Evolutionary conservation across 805 yeast genomes (phyloP).

Genomic region (Barnettozyma sp.): DNA sequence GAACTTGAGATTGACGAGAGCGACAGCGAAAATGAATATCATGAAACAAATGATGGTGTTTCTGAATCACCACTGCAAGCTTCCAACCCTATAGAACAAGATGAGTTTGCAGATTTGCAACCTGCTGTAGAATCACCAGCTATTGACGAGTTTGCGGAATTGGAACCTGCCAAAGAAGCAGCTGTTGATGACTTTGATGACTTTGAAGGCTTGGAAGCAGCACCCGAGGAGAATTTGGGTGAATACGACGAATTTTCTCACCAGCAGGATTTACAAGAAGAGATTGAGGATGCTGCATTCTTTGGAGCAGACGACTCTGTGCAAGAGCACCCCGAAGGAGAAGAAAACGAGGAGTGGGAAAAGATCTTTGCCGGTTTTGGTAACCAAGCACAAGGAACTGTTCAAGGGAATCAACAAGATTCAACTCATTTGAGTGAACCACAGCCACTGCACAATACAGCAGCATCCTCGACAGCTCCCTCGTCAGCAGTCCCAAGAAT

Average conservation of each 20-base stretch:
- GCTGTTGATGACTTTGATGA: slow-evolving; percentile 32
- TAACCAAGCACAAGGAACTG: slow-evolving; percentile 32
- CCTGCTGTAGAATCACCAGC: slow-evolving; percentile 1
- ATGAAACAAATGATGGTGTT: slow-evolving; percentile 34
- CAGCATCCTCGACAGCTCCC: slow-evolving; percentile 9
- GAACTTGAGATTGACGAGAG: slow-evolving; percentile 50
- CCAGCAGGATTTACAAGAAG: slow-evolving; percentile 16
- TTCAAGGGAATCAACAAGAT: slow-evolving; percentile 7
- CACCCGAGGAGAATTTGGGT: slow-evolving; percentile 27
- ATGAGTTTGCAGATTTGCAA: slow-evolving; percentile 3
- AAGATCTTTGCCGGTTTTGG: slow-evolving; percentile 88
- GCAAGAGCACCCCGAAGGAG: slow-evolving; percentile 10
- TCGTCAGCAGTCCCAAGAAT: slow-evolving; percentile 24
- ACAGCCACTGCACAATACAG: slow-evolving; percentile 3
- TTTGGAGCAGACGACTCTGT: slow-evolving; percentile 20
- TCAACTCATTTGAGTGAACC: slow-evolving; percentile 8
- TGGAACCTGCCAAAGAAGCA: slow-evolving; percentile 7
- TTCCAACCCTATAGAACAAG: background rate
- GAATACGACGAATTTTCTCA: slow-evolving; percentile 21
- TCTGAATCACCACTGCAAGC: slow-evolving; percentile 10
- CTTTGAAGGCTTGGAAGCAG: slow-evolving; percentile 38
- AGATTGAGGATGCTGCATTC: slow-evolving; percentile 20
- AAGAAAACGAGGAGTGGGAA: slow-evolving; percentile 78
- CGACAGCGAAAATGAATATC: slow-evolving; percentile 34
- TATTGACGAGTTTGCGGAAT: slow-evolving; percentile 3